Evolutionary conservation across 2,329 filamentous ascomycete genomes (phyloP).

Genomic region (Metarhizium guizhouense): DNA sequence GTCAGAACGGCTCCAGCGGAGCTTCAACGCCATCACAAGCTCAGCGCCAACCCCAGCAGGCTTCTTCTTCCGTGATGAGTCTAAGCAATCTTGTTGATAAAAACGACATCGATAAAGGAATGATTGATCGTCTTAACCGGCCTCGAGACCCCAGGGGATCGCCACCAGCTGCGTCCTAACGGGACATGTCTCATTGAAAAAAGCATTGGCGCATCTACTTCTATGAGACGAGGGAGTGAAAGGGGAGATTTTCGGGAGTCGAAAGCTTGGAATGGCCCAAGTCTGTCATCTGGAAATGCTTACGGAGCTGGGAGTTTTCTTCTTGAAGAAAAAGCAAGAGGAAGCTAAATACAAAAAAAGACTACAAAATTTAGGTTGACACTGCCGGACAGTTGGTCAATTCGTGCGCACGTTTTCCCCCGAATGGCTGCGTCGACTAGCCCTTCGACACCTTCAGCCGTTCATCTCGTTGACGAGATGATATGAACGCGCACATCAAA

Average conservation of each 20-base stretch:
- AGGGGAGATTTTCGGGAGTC: not conserved
- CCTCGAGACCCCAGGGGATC: conserved; percentile 13
- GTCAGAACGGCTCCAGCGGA: conserved; percentile 26
- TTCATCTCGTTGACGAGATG: conserved; percentile 12
- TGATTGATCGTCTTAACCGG: conserved; percentile 44
- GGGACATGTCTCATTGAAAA: conserved; percentile 7
- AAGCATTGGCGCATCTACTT: not conserved
- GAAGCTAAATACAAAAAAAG: not conserved
- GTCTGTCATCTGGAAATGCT: not conserved
- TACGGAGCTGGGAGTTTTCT: not conserved
- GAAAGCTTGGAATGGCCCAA: not conserved
- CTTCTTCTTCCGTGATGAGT: conserved; percentile 39
- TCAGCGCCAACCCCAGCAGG: conserved; percentile 13
- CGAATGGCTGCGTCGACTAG: not conserved
- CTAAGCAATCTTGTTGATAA: conserved; percentile 42
- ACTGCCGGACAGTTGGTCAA: conserved; percentile 13
- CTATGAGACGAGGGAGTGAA: not conserved
- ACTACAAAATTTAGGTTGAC: conserved; percentile 3
- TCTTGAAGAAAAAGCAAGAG: not conserved
- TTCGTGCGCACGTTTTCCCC: not conserved
- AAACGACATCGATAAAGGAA: conserved; percentile 45
- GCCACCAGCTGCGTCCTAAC: not conserved
- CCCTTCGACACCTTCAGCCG: not conserved
- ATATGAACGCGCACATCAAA: conserved; percentile 2
- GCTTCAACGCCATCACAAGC: conserved; percentile 23